These are phyloP conservation scores for Larix kaempferi DNA, from an alignment of 75 land plant genomes.

Conservation along the genomic window DNA sequence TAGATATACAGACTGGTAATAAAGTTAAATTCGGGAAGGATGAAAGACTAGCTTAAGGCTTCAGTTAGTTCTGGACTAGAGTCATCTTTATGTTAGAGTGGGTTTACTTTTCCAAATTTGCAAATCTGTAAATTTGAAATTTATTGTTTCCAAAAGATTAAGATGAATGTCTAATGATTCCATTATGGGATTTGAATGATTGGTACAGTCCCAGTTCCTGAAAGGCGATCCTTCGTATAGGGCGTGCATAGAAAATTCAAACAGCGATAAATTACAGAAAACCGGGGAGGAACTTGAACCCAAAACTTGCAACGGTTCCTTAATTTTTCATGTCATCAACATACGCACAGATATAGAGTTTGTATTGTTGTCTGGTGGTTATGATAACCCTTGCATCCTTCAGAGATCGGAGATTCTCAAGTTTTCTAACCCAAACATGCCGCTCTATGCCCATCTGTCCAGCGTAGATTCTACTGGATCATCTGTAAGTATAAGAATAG, in stretches of 20 bases:
- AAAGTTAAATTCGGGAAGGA: too few species aligned
- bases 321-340: constrained; percentile 77
- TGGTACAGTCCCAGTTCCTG: constrained; percentile 59
- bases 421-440: constrained; percentile 62
- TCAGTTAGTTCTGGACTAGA: too few species aligned
- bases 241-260: constrained; percentile 40
- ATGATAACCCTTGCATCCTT: constrained; percentile 58
- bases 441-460: constrained; percentile 76
- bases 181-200: too few species aligned
- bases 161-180: too few species aligned
- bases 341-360: constrained; percentile 77
- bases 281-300: constrained; percentile 16
- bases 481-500: constrained; percentile 32
- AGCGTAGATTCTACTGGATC: constrained; percentile 62
- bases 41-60: too few species aligned
- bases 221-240: constrained; percentile 63
- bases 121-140: too few species aligned
- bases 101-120: too few species aligned
- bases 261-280: constrained; percentile 6
- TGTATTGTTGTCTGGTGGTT: constrained; percentile 71
- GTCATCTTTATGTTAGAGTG: too few species aligned
- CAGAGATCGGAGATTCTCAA: constrained; percentile 33
- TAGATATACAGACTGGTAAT: too few species aligned
- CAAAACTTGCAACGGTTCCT: constrained; percentile 55
- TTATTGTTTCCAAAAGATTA: too few species aligned